A percentile compares a stretch with the other conserved stretches of the same genome.
phyloP scores from a whole-genome alignment of 768 basidiomycete species.

The Amanita exitialis region DNA sequence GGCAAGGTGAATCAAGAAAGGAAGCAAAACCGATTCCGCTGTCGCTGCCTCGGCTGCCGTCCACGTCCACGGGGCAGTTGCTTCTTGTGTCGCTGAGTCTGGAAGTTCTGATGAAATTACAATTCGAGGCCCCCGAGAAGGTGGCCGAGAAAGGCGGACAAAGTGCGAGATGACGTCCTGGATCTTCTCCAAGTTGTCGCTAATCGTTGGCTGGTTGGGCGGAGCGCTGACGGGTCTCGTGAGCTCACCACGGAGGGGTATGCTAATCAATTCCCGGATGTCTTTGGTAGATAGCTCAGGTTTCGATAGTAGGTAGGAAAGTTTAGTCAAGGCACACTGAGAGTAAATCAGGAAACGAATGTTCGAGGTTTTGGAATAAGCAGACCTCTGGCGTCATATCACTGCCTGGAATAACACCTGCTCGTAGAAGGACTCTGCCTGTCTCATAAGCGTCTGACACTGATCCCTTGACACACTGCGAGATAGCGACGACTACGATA shows the following conservation, averaged over 20 bases:
- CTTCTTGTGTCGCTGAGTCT: constrained; percentile 27
- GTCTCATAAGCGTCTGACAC: constrained; percentile 83
- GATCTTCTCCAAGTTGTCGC: constrained; percentile 47
- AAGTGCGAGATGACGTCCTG: constrained; percentile 60
- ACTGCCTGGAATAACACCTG: constrained; percentile 75
- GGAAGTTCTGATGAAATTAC: constrained; percentile 29
- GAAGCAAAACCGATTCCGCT: constrained; percentile 63
- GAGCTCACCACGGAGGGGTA: constrained; percentile 84
- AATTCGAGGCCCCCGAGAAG: constrained; percentile 24
- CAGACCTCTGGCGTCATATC: constrained; percentile 94
- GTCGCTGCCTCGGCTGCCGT: constrained; percentile 68
- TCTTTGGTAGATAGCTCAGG: constrained; percentile 57
- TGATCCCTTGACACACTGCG: constrained; percentile 81
- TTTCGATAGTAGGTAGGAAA: constrained; percentile 85
- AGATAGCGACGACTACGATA: constrained; percentile 83
- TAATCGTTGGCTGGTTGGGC: constrained; percentile 32
- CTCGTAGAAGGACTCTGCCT: constrained; percentile 54
- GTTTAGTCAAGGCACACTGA: constrained; percentile 84
- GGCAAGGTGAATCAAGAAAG: constrained; percentile 73
- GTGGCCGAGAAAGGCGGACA: constrained; percentile 44
- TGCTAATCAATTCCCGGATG: constrained; percentile 66
- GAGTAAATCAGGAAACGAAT: not conserved
- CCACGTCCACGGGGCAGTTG: constrained; percentile 63
- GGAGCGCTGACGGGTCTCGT: constrained; percentile 40
- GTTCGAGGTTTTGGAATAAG: not conserved